Evolutionary conservation across 2,329 filamentous ascomycete genomes (phyloP).

Genomic region (Zalaria sp.): DNA sequence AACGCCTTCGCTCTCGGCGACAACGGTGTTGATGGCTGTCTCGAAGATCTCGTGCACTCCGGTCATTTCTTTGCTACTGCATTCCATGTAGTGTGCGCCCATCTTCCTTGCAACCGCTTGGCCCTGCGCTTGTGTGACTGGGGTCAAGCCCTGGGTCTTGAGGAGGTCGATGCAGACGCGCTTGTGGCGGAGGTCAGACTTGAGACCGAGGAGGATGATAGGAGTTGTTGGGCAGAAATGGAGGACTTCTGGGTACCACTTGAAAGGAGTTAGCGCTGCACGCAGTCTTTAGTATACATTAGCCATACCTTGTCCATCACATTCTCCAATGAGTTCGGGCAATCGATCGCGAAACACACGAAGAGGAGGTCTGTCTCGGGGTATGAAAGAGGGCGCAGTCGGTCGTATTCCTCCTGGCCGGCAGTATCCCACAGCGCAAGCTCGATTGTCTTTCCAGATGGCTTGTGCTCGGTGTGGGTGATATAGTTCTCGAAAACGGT

Average conservation of each 20-base stretch:
- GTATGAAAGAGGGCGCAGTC: conserved; percentile 87
- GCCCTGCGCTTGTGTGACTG: conserved; percentile 84
- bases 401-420: conserved; percentile 96
- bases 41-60: conserved; percentile 97
- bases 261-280: conserved; percentile 3
- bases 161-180: conserved; percentile 96
- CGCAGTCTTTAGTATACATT: neutral
- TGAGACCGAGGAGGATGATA: conserved; percentile 87
- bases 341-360: conserved; percentile 98
- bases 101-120: conserved; percentile 81
- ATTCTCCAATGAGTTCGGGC: conserved; percentile 94
- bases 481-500: conserved; percentile 99
- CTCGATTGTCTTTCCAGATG: conserved; percentile 86
- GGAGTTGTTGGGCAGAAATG: conserved; percentile 98
- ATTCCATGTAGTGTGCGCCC: conserved; percentile 93
- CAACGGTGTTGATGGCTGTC: conserved; percentile 75
- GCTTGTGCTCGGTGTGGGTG: conserved; percentile 80
- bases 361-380: conserved; percentile 96
- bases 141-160: conserved; percentile 92
- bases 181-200: conserved; percentile 92
- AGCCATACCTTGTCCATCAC: conserved; percentile 86
- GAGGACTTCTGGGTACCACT: conserved; percentile 99
- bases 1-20: conserved; percentile 48
- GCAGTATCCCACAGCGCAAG: conserved; percentile 97
- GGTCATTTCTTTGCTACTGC: conserved; percentile 92